Percentiles rank a stretch among this genome's conserved stretches.
phyloP scores from a whole-genome alignment of 345 rosid genomes.

The Erucastrum elatum region DNA sequence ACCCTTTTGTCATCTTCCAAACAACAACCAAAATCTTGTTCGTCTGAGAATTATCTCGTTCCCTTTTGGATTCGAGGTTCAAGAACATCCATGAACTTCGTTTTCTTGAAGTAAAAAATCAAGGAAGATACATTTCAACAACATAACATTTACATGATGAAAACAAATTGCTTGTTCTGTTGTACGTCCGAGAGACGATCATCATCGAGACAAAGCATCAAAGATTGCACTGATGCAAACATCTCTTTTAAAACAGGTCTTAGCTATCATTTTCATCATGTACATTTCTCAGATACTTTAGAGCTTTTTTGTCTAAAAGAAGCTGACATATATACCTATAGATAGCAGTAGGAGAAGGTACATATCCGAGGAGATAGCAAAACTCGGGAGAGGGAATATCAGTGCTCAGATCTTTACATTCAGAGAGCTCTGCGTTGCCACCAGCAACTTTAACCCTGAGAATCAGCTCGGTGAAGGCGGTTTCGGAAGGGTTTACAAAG shows the following conservation, averaged over 20 bases:
- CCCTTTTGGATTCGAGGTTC: constrained; percentile 31
- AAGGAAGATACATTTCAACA: constrained; percentile 34
- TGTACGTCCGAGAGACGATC: constrained; percentile 61
- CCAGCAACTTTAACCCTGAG: constrained; percentile 64
- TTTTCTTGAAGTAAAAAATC: constrained; percentile 33
- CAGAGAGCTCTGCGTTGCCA: constrained; percentile 63
- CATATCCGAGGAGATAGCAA: constrained; percentile 60
- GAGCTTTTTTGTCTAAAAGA: constrained; percentile 5
- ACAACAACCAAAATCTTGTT: background rate
- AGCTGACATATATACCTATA: constrained; percentile 31
- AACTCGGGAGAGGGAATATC: constrained; percentile 69
- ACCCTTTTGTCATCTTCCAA: constrained; percentile 25
- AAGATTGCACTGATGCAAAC: constrained; percentile 56
- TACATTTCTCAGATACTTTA: constrained; percentile 6
- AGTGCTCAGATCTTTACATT: constrained; percentile 59
- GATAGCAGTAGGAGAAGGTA: constrained; percentile 75
- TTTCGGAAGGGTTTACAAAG: constrained; percentile 91
- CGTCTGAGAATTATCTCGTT: constrained; percentile 33
- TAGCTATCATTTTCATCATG: no score
- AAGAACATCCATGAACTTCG: constrained; percentile 37
- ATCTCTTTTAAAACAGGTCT: constrained; percentile 80
- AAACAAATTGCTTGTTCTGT: constrained; percentile 52
- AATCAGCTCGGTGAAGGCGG: constrained; percentile 92
- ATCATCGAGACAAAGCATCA: constrained; percentile 58
- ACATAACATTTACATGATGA: constrained; percentile 20